Evolutionary conservation across 2,329 filamentous ascomycete genomes (phyloP).

Genomic region (Aciculosporium take): DNA sequence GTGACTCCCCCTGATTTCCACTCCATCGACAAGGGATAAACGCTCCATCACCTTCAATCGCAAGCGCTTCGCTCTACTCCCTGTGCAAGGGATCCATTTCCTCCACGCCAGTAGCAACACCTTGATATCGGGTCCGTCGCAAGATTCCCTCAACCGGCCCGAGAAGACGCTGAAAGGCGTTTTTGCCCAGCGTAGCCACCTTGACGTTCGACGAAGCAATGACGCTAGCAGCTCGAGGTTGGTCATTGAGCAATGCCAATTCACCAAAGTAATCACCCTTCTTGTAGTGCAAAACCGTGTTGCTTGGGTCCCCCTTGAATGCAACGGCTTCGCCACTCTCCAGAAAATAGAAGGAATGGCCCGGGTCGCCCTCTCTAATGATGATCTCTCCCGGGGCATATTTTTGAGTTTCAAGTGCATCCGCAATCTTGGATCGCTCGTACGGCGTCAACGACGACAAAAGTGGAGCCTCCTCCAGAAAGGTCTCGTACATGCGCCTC

Average conservation of each 20-base stretch:
- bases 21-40: background rate
- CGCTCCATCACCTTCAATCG: background rate
- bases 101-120: slow-evolving; percentile 47
- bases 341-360: slow-evolving; percentile 81
- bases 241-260: slow-evolving; percentile 82
- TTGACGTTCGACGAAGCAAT: slow-evolving; percentile 77
- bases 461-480: slow-evolving; percentile 85
- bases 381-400: slow-evolving; percentile 68
- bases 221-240: slow-evolving; percentile 80
- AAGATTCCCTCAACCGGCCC: slow-evolving; percentile 92
- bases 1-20: background rate
- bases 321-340: slow-evolving; percentile 80
- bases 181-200: slow-evolving; percentile 82
- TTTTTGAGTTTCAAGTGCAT: slow-evolving; percentile 84
- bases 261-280: slow-evolving; percentile 98
- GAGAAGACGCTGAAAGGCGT: slow-evolving; percentile 83
- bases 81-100: slow-evolving; percentile 51
- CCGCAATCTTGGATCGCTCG: slow-evolving; percentile 93
- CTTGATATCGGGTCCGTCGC: slow-evolving; percentile 57
- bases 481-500: slow-evolving; percentile 91
- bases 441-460: slow-evolving; percentile 74
- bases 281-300: slow-evolving; percentile 63
- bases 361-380: slow-evolving; percentile 82
- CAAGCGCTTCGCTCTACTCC: slow-evolving; percentile 9
- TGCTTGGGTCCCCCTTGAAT: slow-evolving; percentile 58